Base-by-base conservation (phyloP, 345 rosid genomes). In the Lumnitzera racemosa region DNA sequence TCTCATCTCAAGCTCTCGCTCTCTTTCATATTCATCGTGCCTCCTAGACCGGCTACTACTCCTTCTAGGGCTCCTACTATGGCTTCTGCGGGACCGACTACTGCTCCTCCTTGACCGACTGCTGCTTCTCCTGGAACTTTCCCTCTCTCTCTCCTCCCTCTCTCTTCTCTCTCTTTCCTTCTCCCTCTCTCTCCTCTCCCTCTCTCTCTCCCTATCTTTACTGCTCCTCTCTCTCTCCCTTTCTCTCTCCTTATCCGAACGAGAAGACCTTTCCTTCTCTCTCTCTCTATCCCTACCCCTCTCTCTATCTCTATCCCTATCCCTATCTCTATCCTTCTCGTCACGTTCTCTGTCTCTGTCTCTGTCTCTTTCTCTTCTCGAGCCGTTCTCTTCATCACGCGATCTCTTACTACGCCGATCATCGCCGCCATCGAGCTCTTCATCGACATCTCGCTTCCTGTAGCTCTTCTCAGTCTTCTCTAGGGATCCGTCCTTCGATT, bases 401-500 rank as follows among this genome's bases (percentile, higher is more conserved):
- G 88, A 91, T 70, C 53, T 81, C 80, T 85, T 88, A 49, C 81
- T 66, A 65, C 81, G 80, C 65, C 80, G 64, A 51, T 71, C 81
- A 25, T 76, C 78, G 1, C 72, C 86, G 46, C 75, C 83, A 13
- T 70, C 87, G 4, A 62, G 76, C 11, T 77, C 76, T 25, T 61
- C 79, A 29, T 74, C 83, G 49, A 72, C 84, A 16, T 72, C 85
- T 52, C 81, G 71, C 89, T 80, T 91, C 73, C 96, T 64, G 74
- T 83, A 81, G 66, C 86, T 85, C 72, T 80, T 74, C 68, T 90
- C 91, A 75, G 69, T 76, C 81, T 69, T 82, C 65, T 78, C 96
- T 36, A 48, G 27, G 31, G 25, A 68, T 62, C 73, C 68, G 55
- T 61, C 71, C 74, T 43, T 67, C 75, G 50, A 64, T 84, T 67